Evolutionary conservation across 2,329 filamentous ascomycete species (phyloP).

Genomic region (Cadophora malorum): DNA sequence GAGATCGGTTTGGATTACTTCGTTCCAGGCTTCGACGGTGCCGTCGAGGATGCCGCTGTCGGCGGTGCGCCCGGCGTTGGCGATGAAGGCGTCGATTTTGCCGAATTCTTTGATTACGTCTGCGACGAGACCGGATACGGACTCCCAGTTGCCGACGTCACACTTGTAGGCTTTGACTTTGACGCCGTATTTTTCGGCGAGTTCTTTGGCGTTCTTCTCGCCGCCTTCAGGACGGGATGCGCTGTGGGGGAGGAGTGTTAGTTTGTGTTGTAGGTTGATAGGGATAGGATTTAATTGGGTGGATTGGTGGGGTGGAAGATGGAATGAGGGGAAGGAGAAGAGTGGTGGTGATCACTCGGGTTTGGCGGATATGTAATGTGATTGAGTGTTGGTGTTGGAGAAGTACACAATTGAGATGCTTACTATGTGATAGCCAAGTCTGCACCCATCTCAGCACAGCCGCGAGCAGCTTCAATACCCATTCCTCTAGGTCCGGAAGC

Average conservation of each 20-base stretch:
- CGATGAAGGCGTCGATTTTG: slow-evolving; percentile 70
- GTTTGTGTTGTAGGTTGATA: neutral
- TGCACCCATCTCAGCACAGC: slow-evolving; percentile 68
- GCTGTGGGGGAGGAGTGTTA: slow-evolving; percentile 52
- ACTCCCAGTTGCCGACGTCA: slow-evolving; percentile 61
- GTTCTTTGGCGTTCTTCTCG: slow-evolving; percentile 69
- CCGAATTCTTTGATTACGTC: slow-evolving; percentile 72
- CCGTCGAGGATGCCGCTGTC: slow-evolving; percentile 72
- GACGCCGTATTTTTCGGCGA: slow-evolving; percentile 64
- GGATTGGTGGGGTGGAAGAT: neutral
- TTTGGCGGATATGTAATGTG: neutral
- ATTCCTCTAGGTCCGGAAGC: slow-evolving; percentile 70
- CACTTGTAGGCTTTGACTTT: slow-evolving; percentile 73
- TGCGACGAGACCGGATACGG: slow-evolving; percentile 58
- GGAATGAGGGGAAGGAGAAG: neutral
- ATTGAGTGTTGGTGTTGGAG: neutral
- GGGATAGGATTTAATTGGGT: neutral
- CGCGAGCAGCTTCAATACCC: slow-evolving; percentile 70
- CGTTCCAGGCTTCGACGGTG: slow-evolving; percentile 69
- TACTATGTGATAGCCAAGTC: slow-evolving; percentile 25
- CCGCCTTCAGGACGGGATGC: slow-evolving; percentile 65
- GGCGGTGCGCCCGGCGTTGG: slow-evolving; percentile 75
- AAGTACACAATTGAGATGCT: neutral
- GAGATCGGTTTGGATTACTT: slow-evolving; percentile 70
- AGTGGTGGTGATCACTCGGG: neutral